Evolutionary conservation across 192 early-diverging fungal species (phyloP), one percentile per base, ranked within the genome.

Genomic region (Entophlyctis helioformis): DNA sequence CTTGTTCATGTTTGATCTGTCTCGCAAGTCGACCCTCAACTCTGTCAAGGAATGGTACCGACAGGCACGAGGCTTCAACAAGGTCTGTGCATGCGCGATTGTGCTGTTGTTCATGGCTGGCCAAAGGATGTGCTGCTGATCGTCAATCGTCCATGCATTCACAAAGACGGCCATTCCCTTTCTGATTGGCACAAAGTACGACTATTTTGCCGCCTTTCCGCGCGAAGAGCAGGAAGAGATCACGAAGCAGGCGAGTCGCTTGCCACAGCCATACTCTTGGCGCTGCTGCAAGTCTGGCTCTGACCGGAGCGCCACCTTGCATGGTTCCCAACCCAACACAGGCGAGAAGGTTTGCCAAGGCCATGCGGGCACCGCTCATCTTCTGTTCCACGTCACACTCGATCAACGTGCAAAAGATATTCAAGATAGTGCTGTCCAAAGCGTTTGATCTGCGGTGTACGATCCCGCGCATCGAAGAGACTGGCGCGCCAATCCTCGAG

Each of bases 321-420:
- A n/a, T n/a, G n/a, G n/a, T n/a, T n/a, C n/a, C n/a, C n/a, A n/a
- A n/a, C n/a, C n/a, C n/a, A n/a, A n/a, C 11, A 11, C 32, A 83
- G 78, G 87, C 89, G 29, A 76, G 89, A 45, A 80, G 78, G 44
- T 89, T 84, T 65, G 83, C 93, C 0, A 74, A 79, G 13, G 93
- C 89, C n/a, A 96, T 96, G 93, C 79, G 80, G 36, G 89, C 93
- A 4, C 81, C 93, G 18, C 67, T 96, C 31, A 84, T 96, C 29
- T 96, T 94, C 61, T 94, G 90, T 50, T 91, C 88, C 31, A 91
- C 89, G 13, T 74, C 89, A 22, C 81, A 88, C 46, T 86, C 86
- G 9, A 96, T 96, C 54, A 96, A 96, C 48, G 86, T 96, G 26
- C 87, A 96, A 72, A 86, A 91, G 55, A 91, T 96, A 41, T 96